Evolutionary conservation across 352 stramenopile genomes (phyloP).

Genomic region (Phytophthora quininea): DNA sequence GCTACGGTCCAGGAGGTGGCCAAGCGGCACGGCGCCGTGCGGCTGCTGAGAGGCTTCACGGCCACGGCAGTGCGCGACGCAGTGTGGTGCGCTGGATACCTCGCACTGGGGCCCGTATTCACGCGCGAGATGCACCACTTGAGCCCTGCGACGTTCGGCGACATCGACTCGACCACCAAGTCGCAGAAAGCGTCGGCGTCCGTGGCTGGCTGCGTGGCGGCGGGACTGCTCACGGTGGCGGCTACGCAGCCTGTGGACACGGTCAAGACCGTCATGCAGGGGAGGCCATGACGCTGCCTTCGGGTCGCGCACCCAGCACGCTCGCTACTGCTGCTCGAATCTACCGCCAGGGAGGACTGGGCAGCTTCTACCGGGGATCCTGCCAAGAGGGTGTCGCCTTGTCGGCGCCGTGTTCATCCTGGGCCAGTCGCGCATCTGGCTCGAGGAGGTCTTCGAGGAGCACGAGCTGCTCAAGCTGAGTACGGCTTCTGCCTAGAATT

Average conservation of each 20-base stretch:
- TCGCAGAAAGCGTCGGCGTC: conserved; percentile 72
- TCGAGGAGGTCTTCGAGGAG: conserved; percentile 78
- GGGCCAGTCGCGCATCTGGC: conserved; percentile 65
- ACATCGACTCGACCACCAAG: conserved; percentile 47
- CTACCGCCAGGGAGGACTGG: conserved; percentile 53
- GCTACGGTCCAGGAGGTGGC: conserved; percentile 67
- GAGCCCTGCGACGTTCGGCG: conserved; percentile 62
- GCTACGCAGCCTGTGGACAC: conserved; percentile 85
- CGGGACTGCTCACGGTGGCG: conserved; percentile 75
- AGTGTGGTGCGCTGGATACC: conserved; percentile 79
- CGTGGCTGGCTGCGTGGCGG: conserved; percentile 66
- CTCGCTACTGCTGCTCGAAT: conserved; percentile 52
- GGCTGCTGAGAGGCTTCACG: conserved; percentile 66
- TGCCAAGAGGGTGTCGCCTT: conserved; percentile 79
- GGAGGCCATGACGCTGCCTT: conserved; percentile 63
- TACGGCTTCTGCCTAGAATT: conserved; percentile 7
- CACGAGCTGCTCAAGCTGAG: conserved; percentile 54
- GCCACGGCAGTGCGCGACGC: conserved; percentile 69
- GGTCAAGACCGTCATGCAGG: conserved; percentile 88
- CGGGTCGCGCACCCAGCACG: conserved; percentile 44
- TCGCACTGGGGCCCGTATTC: conserved; percentile 78
- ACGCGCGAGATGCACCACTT: conserved; percentile 63
- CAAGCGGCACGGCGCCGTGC: conserved; percentile 43
- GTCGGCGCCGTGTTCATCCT: conserved; percentile 87
- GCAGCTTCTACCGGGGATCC: conserved; percentile 69